Percentiles rank a stretch among this genome's conserved stretches.
phyloP scores from a whole-genome alignment of 108 stramenopile genomes.

The Nitzschia sp. region DNA sequence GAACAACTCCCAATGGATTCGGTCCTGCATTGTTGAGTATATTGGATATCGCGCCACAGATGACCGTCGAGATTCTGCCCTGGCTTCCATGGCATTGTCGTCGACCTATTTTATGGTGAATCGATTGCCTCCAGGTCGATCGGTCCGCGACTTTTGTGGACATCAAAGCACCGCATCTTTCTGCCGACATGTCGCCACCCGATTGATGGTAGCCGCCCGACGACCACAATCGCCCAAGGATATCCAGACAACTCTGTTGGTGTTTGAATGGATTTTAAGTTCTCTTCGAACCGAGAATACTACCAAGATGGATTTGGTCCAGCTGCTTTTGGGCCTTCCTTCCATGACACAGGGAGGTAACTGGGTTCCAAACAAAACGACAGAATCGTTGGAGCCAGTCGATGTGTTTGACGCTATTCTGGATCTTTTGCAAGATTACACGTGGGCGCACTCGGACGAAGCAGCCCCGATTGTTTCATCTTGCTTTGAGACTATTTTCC shows the following conservation, averaged over 20 bases:
- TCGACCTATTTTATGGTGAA: constrained; percentile 16
- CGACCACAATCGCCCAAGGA: constrained; percentile 1
- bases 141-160: background rate
- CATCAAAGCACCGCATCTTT: background rate
- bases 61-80: constrained; percentile 9
- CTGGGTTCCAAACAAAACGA: constrained; percentile 21
- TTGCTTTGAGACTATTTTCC: constrained; percentile 66
- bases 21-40: constrained; percentile 26
- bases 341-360: constrained; percentile 19
- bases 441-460: constrained; percentile 37
- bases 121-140: background rate
- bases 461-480: constrained; percentile 50
- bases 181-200: constrained; percentile 17
- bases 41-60: constrained; percentile 33
- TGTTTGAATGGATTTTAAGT: constrained; percentile 25
- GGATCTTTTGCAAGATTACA: constrained; percentile 40
- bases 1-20: constrained; percentile 7
- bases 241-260: constrained; percentile 10
- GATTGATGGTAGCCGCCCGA: constrained; percentile 20
- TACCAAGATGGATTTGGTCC: constrained; percentile 39
- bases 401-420: constrained; percentile 67
- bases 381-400: constrained; percentile 16
- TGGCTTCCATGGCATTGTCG: constrained; percentile 19
- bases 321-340: constrained; percentile 50
- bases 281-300: constrained; percentile 33